Evolutionary conservation across 768 basidiomycete genomes (phyloP), one percentile per base, ranked within the genome.

Genomic region (Boletus rufocinnamomeus): DNA sequence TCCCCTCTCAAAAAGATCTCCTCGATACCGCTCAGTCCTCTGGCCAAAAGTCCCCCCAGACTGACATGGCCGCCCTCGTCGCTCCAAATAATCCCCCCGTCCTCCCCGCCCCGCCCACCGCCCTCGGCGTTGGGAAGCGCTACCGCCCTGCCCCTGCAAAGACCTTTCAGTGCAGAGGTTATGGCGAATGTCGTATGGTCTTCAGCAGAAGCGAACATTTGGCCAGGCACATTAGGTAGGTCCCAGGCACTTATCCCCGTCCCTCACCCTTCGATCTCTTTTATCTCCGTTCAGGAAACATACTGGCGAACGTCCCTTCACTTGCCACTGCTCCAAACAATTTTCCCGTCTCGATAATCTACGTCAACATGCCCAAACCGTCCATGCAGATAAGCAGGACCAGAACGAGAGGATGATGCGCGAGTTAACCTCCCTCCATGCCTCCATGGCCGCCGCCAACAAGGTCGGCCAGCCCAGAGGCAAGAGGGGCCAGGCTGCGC

Each of bases 301-400:
- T 75, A 98, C 96, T 6, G 96, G 96, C 61, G 96, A 98, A 72
- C 87, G 95, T 21, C 96, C 96, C 19, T 98, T 98, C 75, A 84
- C 87, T 41, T 98, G 96, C 69, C 95, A 98, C 71, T 98, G 96
- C 78, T 84, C 87, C 14, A 95, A 96, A 74, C 89, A 95, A 63
- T 98, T 98, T 71, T 95, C 93, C 6, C 87, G 96, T 14, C 87
- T 98, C 70, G 96, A 98, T 76, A 98, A 98, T 69, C 83, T 98
- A 3, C 87, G 96, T 47, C 96, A 98, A 71, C 96, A 98, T 73
- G 93, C 95, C 0, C 91, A 95, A 80, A 96, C 95, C 6, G 95
- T 97, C 1, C 96, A 98, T 68, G 87, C 93, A n/a, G 94, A 97
- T 72, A 91, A 93, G 78, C 85, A 85, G 72, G 89, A 90, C 0